Conservation (phyloP, 2,329 filamentous ascomycete species). For the Elsinoe batatas region DNA sequence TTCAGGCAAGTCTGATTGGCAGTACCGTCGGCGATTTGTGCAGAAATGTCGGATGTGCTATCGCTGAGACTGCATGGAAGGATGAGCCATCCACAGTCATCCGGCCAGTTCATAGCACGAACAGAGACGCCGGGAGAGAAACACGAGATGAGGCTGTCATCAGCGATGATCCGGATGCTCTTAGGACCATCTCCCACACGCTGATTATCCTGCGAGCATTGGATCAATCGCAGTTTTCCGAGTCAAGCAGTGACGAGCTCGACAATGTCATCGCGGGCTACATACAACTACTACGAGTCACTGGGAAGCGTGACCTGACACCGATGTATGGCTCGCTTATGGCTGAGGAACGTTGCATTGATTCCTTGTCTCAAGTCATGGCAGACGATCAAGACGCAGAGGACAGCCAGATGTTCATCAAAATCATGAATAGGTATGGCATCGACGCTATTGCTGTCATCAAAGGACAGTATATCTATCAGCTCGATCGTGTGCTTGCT, state of each 20-base stretch:
- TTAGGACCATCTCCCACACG: conserved; percentile 42
- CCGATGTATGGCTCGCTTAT: conserved; percentile 83
- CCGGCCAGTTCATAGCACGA: conserved; percentile 13
- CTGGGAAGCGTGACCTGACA: conserved; percentile 65
- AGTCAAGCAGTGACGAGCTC: conserved; percentile 29
- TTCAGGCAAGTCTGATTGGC: conserved; percentile 67
- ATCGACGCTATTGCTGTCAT: conserved; percentile 67
- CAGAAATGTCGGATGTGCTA: conserved; percentile 34
- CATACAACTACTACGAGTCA: conserved; percentile 65
- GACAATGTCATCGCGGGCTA: conserved; percentile 69
- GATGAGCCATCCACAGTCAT: conserved; percentile 15
- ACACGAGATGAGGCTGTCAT: conserved; percentile 22
- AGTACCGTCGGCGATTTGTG: conserved; percentile 41
- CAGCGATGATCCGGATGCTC: conserved; percentile 32
- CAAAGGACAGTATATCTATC: conserved; percentile 48
- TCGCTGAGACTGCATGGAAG: conserved; percentile 29
- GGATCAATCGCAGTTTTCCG: conserved; percentile 7
- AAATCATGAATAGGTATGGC: conserved; percentile 62
- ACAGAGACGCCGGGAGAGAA: background rate
- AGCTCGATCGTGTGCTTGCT: conserved; percentile 19
- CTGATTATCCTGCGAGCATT: conserved; percentile 55
- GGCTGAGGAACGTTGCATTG: conserved; percentile 52
- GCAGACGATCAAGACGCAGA: conserved; percentile 58
- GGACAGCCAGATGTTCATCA: conserved; percentile 59
- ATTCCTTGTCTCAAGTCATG: conserved; percentile 65